Evolutionary conservation across 2,329 filamentous ascomycete genomes (phyloP).

Genomic region (Apiospora phragmitis): DNA sequence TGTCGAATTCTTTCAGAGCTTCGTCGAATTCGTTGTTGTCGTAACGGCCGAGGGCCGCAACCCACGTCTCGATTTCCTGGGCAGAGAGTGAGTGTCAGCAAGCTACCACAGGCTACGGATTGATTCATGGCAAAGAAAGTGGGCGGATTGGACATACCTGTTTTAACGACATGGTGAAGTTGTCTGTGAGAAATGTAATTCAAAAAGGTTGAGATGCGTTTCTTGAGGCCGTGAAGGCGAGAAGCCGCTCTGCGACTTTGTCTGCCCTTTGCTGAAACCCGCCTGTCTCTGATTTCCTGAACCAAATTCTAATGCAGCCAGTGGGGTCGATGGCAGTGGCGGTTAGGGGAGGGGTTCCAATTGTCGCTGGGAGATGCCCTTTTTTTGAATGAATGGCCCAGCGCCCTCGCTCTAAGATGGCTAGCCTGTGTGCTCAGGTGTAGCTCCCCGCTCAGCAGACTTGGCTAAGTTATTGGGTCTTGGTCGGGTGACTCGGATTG

Average conservation of each 20-base stretch:
- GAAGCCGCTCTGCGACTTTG: conserved; percentile 15
- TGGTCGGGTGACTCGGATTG: not conserved
- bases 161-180: conserved; percentile 33
- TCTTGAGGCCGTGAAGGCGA: not conserved
- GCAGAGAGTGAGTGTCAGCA: conserved; percentile 13
- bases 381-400: conserved; percentile 4
- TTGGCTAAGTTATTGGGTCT: not conserved
- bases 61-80: conserved; percentile 99
- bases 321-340: not conserved
- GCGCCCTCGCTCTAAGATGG: not conserved
- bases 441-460: not conserved
- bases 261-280: not conserved
- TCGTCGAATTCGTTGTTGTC: conserved; percentile 98
- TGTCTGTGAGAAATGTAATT: not conserved
- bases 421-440: conserved; percentile 1
- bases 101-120: not conserved
- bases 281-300: not conserved
- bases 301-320: conserved; percentile 1
- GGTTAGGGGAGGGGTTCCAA: conserved; percentile 1
- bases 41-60: conserved; percentile 84
- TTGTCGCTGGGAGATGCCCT: not conserved
- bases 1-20: conserved; percentile 78
- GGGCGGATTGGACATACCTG: conserved; percentile 25
- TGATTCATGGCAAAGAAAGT: not conserved
- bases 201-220: not conserved